Percentiles rank a stretch among this genome's conserved stretches.
These are phyloP conservation scores for Cajanus cajan DNA, from an alignment of 306 rosid genomes.

Conservation along the genomic window DNA sequence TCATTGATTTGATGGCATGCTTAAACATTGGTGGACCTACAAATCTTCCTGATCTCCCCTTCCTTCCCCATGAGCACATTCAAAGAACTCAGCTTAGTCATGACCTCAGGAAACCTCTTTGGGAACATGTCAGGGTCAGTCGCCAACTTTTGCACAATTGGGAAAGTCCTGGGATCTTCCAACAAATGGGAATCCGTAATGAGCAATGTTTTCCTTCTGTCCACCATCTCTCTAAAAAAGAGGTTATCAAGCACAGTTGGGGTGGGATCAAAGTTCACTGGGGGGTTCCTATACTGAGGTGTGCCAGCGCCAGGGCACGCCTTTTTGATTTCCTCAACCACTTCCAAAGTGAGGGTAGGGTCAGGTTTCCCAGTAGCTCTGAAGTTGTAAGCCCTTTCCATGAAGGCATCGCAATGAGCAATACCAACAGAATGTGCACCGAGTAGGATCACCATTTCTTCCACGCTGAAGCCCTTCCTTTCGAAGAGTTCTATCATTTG, in stretches of 20 bases:
- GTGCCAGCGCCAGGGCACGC: constrained; percentile 29
- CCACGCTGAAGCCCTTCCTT: constrained; percentile 37
- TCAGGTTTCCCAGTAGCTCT: constrained; percentile 15
- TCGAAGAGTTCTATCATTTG: constrained; percentile 26
- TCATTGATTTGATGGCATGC: neutral
- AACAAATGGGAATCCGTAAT: constrained; percentile 42
- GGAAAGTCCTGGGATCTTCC: constrained; percentile 36
- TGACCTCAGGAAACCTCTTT: constrained; percentile 31
- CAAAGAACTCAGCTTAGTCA: constrained; percentile 29
- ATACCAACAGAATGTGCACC: constrained; percentile 73
- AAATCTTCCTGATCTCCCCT: constrained; percentile 62
- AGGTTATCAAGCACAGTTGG: constrained; percentile 49
- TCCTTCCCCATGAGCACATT: constrained; percentile 42
- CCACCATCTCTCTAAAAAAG: constrained; percentile 42
- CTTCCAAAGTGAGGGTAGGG: constrained; percentile 1
- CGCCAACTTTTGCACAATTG: constrained; percentile 40
- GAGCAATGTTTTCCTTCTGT: constrained; percentile 39
- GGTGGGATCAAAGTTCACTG: constrained; percentile 46
- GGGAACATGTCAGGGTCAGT: neutral
- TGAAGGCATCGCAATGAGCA: constrained; percentile 41
- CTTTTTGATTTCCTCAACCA: neutral
- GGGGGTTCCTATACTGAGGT: neutral
- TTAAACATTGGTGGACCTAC: constrained; percentile 48
- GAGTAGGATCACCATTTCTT: constrained; percentile 51
- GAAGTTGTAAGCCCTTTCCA: constrained; percentile 36